A percentile compares a stretch with the other conserved stretches of the same genome.
These are phyloP conservation scores for Aspergillus sp. DNA, from an alignment of 2,329 filamentous ascomycete genomes.

Conservation along the genomic window DNA sequence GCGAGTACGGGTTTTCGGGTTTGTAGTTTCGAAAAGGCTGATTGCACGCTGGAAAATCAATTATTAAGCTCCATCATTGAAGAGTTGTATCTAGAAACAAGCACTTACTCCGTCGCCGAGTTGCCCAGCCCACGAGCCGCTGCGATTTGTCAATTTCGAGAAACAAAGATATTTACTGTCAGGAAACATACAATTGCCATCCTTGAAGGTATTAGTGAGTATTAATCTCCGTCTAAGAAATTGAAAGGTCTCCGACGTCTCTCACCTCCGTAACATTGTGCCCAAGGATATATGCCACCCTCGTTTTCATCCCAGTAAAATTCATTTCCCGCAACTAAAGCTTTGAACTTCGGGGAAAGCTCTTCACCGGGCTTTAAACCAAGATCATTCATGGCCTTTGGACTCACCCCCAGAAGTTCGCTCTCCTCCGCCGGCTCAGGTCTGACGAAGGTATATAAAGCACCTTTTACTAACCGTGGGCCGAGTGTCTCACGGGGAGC, in stretches of 20 bases:
- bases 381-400: slow-evolving; percentile 76
- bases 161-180: not conserved
- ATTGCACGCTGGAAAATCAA: slow-evolving; percentile 65
- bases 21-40: slow-evolving; percentile 86
- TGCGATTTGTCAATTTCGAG: slow-evolving; percentile 44
- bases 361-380: slow-evolving; percentile 71
- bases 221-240: not conserved
- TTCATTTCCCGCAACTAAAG: slow-evolving; percentile 78
- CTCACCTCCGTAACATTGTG: slow-evolving; percentile 89
- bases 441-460: slow-evolving; percentile 86
- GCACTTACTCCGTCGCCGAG: slow-evolving; percentile 73
- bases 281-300: slow-evolving; percentile 93
- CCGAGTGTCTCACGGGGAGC: slow-evolving; percentile 74
- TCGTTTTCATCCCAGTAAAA: slow-evolving; percentile 72
- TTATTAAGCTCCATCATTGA: slow-evolving; percentile 3
- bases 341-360: slow-evolving; percentile 70
- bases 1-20: slow-evolving; percentile 66
- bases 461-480: slow-evolving; percentile 80
- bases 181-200: slow-evolving; percentile 51
- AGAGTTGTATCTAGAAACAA: not conserved
- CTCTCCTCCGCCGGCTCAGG: slow-evolving; percentile 72
- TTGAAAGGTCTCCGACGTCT: not conserved
- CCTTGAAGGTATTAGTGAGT: slow-evolving; percentile 32
- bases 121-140: slow-evolving; percentile 90
- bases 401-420: slow-evolving; percentile 79